A percentile compares a stretch with the other conserved stretches of the same genome.
phyloP scores from a whole-genome alignment of 148 eudicot species.

The Fallopia convolvulus region DNA sequence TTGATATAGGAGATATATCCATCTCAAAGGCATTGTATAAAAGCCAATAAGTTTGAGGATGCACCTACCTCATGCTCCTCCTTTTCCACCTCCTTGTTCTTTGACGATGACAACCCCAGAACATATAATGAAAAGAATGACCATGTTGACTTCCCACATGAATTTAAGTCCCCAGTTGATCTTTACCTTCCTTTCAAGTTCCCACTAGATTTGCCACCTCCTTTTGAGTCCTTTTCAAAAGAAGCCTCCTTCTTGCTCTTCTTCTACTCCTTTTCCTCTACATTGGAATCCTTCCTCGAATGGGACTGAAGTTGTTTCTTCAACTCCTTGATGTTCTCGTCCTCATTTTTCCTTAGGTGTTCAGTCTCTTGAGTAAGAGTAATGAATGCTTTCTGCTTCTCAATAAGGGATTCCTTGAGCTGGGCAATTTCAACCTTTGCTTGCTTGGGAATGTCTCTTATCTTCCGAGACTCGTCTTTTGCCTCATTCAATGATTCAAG shows the following conservation, averaged over 20 bases:
- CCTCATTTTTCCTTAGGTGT: slow-evolving; percentile 48
- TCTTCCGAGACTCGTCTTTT: slow-evolving; percentile 52
- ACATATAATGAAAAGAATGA: slow-evolving; percentile 9
- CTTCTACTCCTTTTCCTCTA: neutral
- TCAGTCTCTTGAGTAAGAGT: slow-evolving; percentile 58
- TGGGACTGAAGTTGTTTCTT: slow-evolving; percentile 30
- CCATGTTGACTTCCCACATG: neutral
- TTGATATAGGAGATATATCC: too few relatives aligned
- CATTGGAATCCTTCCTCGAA: neutral
- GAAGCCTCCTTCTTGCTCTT: neutral
- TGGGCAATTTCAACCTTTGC: slow-evolving; percentile 61
- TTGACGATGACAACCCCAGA: slow-evolving; percentile 12
- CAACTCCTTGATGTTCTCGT: slow-evolving; percentile 24
- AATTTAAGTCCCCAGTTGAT: neutral
- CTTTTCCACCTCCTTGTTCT: slow-evolving; percentile 13
- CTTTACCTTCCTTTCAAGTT: neutral
- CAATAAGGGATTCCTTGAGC: slow-evolving; percentile 46
- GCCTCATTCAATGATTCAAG: neutral
- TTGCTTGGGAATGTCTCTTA: slow-evolving; percentile 81
- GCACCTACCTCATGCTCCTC: slow-evolving; percentile 42
- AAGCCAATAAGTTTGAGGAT: too few relatives aligned
- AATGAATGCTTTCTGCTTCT: slow-evolving; percentile 59
- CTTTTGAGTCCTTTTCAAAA: neutral
- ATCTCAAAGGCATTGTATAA: too few relatives aligned
- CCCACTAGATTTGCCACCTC: neutral